A percentile compares a stretch with the other conserved stretches of the same genome.
phyloP scores from a whole-genome alignment of 2,329 filamentous ascomycete species.

The Colletotrichum sp. region DNA sequence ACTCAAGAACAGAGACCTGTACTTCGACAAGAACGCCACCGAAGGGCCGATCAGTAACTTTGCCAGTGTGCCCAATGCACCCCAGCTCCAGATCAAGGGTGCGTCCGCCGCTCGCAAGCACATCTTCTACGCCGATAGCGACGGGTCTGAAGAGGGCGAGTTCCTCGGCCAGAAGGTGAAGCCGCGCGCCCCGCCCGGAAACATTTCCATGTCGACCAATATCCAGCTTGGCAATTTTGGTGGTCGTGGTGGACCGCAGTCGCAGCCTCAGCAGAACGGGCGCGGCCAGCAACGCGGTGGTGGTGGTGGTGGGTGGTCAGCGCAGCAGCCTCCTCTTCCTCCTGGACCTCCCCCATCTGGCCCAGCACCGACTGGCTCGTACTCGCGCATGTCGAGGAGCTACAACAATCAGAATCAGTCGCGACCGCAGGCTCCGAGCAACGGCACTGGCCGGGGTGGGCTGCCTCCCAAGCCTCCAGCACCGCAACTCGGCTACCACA shows the following conservation, averaged over 20 bases:
- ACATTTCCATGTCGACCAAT: slow-evolving; percentile 45
- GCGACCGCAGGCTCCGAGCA: neutral
- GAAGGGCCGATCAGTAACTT: slow-evolving; percentile 42
- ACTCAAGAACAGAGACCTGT: slow-evolving; percentile 50
- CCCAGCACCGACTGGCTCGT: slow-evolving; percentile 28
- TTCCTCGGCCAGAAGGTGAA: slow-evolving; percentile 43
- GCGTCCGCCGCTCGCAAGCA: slow-evolving; percentile 40
- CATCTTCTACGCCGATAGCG: slow-evolving; percentile 52
- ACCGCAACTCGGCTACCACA: slow-evolving; percentile 15
- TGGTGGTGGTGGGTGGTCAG: slow-evolving; percentile 6
- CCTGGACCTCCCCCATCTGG: slow-evolving; percentile 40
- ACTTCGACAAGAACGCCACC: slow-evolving; percentile 51
- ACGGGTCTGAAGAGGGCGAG: slow-evolving; percentile 48
- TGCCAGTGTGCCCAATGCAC: slow-evolving; percentile 26
- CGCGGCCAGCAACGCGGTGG: slow-evolving; percentile 11
- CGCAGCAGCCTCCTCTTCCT: slow-evolving; percentile 40
- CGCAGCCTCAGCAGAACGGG: slow-evolving; percentile 19
- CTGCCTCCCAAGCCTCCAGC: slow-evolving; percentile 17
- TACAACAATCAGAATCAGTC: slow-evolving; percentile 10
- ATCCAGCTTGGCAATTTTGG: slow-evolving; percentile 35
- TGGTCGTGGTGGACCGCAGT: neutral
- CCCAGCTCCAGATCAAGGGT: slow-evolving; percentile 33
- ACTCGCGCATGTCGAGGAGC: slow-evolving; percentile 19
- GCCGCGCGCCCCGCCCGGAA: slow-evolving; percentile 33
- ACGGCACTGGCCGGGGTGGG: neutral